phyloP scores from a whole-genome alignment of 192 early-diverging fungal genomes.

The Chytriomyces confervae region DNA sequence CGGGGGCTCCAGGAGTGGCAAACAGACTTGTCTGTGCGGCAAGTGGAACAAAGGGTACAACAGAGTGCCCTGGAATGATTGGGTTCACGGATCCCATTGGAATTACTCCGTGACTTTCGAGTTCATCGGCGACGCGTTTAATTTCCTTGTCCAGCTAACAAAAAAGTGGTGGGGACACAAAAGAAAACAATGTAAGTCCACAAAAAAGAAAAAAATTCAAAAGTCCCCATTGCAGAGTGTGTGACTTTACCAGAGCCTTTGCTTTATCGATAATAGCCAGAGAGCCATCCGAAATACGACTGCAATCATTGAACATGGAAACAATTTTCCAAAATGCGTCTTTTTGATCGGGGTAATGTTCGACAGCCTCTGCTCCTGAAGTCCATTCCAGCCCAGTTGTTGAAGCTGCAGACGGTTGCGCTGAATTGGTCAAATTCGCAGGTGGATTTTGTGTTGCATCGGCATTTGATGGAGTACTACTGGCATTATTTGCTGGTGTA shows the following conservation, averaged over 20 bases:
- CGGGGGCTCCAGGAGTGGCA: not conserved
- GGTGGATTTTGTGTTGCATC: not conserved
- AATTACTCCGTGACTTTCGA: slow-evolving; percentile 16
- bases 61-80: not conserved
- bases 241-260: slow-evolving; percentile 6
- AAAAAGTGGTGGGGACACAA: not conserved
- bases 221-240: not conserved
- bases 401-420: not conserved
- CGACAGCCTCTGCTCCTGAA: slow-evolving; percentile 28
- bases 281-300: slow-evolving; percentile 25
- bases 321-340: slow-evolving; percentile 33
- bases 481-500: not conserved
- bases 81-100: not conserved
- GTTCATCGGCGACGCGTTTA: slow-evolving; percentile 18
- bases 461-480: not conserved
- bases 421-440: not conserved
- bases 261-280: slow-evolving; percentile 15
- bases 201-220: not conserved
- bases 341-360: slow-evolving; percentile 30
- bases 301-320: slow-evolving; percentile 29
- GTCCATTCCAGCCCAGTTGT: slow-evolving; percentile 17
- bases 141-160: slow-evolving; percentile 16
- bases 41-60: not conserved
- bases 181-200: not conserved
- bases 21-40: not conserved